Base-by-base conservation (phyloP, 2,329 filamentous ascomycete species). In the Talaromyces sp. region DNA sequence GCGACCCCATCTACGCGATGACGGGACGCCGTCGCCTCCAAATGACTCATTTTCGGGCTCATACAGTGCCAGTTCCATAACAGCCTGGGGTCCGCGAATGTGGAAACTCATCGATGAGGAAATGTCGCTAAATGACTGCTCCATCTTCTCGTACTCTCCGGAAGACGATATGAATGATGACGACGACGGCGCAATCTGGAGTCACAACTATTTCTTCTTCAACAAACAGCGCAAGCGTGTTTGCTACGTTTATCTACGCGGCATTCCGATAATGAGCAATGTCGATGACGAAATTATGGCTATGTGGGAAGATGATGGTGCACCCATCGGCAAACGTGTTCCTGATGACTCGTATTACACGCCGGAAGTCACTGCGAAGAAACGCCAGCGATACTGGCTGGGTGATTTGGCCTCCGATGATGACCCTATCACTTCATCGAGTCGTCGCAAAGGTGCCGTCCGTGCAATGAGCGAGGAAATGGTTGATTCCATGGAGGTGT, bases 201-300 rank as follows among this genome's bases (percentile, higher is more conserved):
- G 89, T 52, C 81, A 92, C 62, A 92, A 97, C 73, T 97, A 96
- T 75, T 96, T 99, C 78, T 96, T 97, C 74, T 97, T 97, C 82
- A 97, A 96, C 79, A 93, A 93, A 68, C 80, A 86, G 25, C 83
- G 88, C 69, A 97, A 97, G 78, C 86, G 94, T 41, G 93, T 99
- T 17, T 92, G 91, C 61, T 99, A 99, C 71, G 78, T 99, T 46
- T 95, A 97, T 69, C 84, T 97, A 46, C 88, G 93, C 61, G 92
- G 90, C n/a, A 84, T 97, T 46, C 78, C 77, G n/a, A 77, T 78
- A 7, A 69, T 93, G 84, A 59, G 87, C 88, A 65, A 86, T 89
- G 68, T 89, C 79, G 63, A 52, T 25, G 48, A 52, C 11, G 48
- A 52, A 13, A 25, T 52, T 52, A 52, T 69, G 41, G 54, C 35